These are phyloP conservation scores for Geoglossum cookeanum DNA, from an alignment of 2,329 filamentous ascomycete genomes.

Conservation along the genomic window DNA sequence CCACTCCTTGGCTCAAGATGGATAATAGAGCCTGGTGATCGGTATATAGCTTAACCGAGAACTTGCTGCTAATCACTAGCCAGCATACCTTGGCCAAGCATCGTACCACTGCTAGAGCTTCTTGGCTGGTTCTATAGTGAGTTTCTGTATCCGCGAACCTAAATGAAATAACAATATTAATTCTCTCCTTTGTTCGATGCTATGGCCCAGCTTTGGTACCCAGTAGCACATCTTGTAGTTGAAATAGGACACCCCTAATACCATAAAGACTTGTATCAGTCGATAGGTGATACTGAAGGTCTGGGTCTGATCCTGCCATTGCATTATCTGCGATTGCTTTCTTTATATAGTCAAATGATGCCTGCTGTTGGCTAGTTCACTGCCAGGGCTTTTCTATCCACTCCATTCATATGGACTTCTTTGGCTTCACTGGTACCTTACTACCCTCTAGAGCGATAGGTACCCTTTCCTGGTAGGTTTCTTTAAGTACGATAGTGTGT, in stretches of 20 bases:
- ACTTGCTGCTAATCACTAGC: neutral
- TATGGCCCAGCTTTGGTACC: neutral
- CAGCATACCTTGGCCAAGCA: neutral
- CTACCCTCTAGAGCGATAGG: neutral
- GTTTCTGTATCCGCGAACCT: neutral
- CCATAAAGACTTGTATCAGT: neutral
- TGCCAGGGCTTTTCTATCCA: neutral
- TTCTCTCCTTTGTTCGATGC: neutral
- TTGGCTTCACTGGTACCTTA: neutral
- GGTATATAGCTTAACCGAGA: neutral
- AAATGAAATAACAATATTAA: constrained; percentile 1
- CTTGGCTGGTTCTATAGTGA: neutral
- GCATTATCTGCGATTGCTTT: neutral
- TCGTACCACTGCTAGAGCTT: neutral
- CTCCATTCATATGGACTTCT: neutral
- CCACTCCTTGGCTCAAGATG: neutral
- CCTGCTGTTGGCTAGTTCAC: neutral
- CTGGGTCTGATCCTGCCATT: neutral
- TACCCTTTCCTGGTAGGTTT: neutral
- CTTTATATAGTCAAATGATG: neutral
- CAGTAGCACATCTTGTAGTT: neutral
- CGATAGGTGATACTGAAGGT: neutral
- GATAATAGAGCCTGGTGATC: neutral
- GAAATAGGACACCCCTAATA: neutral
- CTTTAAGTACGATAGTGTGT: neutral